phyloP scores from a whole-genome alignment of 257 asterid species.

The Scutellaria minor region DNA sequence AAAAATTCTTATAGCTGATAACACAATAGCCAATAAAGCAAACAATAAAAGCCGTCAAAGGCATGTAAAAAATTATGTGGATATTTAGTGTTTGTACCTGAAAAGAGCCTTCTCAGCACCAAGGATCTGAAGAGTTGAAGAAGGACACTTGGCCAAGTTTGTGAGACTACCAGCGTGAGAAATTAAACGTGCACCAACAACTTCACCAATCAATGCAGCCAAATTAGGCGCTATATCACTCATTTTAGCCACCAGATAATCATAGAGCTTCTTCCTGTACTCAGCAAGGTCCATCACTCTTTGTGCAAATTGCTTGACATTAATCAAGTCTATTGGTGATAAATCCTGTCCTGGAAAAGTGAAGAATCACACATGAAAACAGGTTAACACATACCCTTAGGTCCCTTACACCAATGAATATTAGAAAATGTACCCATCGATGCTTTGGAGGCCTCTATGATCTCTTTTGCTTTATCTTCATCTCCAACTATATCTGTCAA shows the following conservation, averaged over 20 bases:
- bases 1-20: neutral
- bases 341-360: slow-evolving; percentile 81
- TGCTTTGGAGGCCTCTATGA: slow-evolving; percentile 95
- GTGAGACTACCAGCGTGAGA: slow-evolving; percentile 99
- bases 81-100: slow-evolving; percentile 48
- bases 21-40: slow-evolving; percentile 8
- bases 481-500: slow-evolving; percentile 84
- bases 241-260: slow-evolving; percentile 90
- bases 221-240: slow-evolving; percentile 92
- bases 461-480: slow-evolving; percentile 95
- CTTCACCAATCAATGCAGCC: slow-evolving; percentile 97
- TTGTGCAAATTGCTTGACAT: slow-evolving; percentile 91
- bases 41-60: neutral
- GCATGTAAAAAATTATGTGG: neutral
- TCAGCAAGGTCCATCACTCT: slow-evolving; percentile 95
- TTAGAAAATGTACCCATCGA: slow-evolving; percentile 75
- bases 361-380: slow-evolving; percentile 22
- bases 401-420: neutral
- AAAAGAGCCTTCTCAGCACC: slow-evolving; percentile 99
- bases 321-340: slow-evolving; percentile 84
- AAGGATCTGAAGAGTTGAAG: slow-evolving; percentile 97
- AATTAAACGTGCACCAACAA: slow-evolving; percentile 95
- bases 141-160: slow-evolving; percentile 93
- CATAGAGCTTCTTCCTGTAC: slow-evolving; percentile 86
- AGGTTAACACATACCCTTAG: neutral